These are phyloP conservation scores for Secale cereale DNA, from an alignment of 176 grass and related monocot genomes.

Conservation along the genomic window DNA sequence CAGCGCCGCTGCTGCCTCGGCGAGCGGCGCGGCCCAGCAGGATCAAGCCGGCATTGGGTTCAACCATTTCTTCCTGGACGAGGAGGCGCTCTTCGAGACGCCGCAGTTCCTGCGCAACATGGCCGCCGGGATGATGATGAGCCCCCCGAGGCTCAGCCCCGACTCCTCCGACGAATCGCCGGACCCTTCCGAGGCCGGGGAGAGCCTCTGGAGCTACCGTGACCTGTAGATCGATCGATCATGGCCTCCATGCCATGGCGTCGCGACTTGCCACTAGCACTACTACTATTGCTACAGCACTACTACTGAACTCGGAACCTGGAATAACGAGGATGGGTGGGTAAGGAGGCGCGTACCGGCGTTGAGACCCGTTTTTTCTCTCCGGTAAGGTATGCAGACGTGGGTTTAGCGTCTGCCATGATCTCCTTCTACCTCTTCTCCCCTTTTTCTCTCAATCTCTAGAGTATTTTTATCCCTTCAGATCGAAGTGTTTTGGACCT, in stretches of 20 bases:
- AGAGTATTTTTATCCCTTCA: not conserved
- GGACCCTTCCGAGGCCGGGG: slow-evolving; percentile 43
- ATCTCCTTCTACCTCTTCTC: slow-evolving; percentile 8
- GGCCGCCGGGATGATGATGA: slow-evolving; percentile 98
- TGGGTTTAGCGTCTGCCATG: not conserved
- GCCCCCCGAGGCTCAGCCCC: slow-evolving; percentile 63
- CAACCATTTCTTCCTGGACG: slow-evolving; percentile 58
- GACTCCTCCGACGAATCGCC: slow-evolving; percentile 47
- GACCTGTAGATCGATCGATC: slow-evolving; percentile 37
- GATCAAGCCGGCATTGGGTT: not conserved
- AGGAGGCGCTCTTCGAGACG: slow-evolving; percentile 91
- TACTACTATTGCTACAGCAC: not conserved
- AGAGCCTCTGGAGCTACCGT: slow-evolving; percentile 68
- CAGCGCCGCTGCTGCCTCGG: not conserved
- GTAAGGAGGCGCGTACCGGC: not conserved
- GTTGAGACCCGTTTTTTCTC: not conserved
- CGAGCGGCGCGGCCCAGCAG: not conserved
- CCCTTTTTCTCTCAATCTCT: not conserved
- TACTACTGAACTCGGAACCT: slow-evolving; percentile 4
- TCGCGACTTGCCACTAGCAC: not conserved
- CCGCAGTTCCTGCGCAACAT: slow-evolving; percentile 75
- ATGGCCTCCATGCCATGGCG: not conserved
- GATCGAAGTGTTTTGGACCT: slow-evolving; percentile 2
- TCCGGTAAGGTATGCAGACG: slow-evolving; percentile 11
- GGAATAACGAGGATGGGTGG: not conserved